Evolutionary conservation across 306 rosid species (phyloP), one percentile per base, ranked within the genome.

Genomic region (Cicer judaicum): DNA sequence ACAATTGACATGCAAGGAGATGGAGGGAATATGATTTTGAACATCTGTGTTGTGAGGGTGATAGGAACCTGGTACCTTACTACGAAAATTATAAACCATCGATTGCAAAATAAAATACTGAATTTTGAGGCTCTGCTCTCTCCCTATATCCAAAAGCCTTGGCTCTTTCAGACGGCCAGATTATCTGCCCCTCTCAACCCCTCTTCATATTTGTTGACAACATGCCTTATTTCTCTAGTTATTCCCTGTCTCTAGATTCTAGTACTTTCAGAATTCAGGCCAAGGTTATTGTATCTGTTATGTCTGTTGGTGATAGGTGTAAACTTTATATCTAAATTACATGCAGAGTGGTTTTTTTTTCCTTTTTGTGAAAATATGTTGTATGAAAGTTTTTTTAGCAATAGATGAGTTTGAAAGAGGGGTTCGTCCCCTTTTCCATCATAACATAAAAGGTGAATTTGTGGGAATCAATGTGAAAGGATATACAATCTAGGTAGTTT

Each of bases 1-100:
- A 24, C 6, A 41, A 54, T 43, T 43, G 61, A 56, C n/a, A 8
- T 52, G 64, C 64, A 52, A 64, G 9, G 73, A 55, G 49, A 42
- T 78, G 9, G 15, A 54, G 68, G 64, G 49, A 71, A 16, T 66
- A 10, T 72, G 29, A 13, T 50, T 41, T 55, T 66, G 67, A 68
- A 65, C 36, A 34, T 8, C 57, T 57, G 71, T 40, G 53, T 56
- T 15, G 48, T 72, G 57, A 44, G 59, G 11, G 43, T 72, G 68
- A 39, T 39, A 62, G 46, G 19, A 62, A 62, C 11, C 13, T 39
- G 21, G 68, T 62, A 62, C 19, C 68, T 8, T 62, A 15, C 10
- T 56, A 56, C 38, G 2, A 11, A 29, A 34, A 11, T 7, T 59
- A 11, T 57, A 63, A 39, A 10, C 69, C 18, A 3, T 41, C 29